These are phyloP conservation scores for Trichoderma sp. DNA, from an alignment of 2,329 filamentous ascomycete genomes.

Conservation along the genomic window DNA sequence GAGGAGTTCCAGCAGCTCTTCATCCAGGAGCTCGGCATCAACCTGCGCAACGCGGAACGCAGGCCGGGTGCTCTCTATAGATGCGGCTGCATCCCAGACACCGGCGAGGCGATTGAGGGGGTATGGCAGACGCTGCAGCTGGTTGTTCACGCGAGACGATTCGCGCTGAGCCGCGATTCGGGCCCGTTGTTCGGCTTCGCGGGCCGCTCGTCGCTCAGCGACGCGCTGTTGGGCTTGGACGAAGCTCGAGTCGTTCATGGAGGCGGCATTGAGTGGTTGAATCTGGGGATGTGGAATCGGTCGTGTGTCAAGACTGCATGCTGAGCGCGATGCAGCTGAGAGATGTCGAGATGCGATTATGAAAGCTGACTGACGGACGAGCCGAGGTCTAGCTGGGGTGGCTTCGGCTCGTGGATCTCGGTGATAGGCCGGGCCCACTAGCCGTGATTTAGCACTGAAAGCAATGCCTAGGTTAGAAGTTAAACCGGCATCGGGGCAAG, in stretches of 20 bases:
- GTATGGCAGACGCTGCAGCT: constrained; percentile 56
- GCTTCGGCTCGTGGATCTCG: constrained; percentile 17
- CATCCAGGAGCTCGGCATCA: constrained; percentile 90
- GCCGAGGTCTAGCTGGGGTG: constrained; percentile 20
- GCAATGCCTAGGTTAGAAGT: not conserved
- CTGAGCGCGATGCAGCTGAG: not conserved
- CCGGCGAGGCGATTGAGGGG: constrained; percentile 60
- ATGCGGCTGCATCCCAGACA: constrained; percentile 68
- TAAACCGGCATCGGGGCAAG: not conserved
- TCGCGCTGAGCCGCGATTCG: constrained; percentile 50
- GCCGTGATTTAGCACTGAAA: not conserved
- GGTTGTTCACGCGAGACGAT: constrained; percentile 51
- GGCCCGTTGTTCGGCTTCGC: constrained; percentile 63
- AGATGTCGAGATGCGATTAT: constrained; percentile 1
- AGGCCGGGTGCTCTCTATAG: constrained; percentile 75
- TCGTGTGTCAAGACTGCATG: constrained; percentile 8
- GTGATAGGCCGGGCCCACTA: constrained; percentile 7
- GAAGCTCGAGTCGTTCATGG: constrained; percentile 64
- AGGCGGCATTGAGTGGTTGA: constrained; percentile 29
- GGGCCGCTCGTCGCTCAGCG: constrained; percentile 72
- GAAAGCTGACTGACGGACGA: not conserved
- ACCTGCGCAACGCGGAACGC: constrained; percentile 94
- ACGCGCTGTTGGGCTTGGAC: constrained; percentile 86
- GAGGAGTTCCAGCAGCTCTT: constrained; percentile 83
- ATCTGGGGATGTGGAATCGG: not conserved